phyloP scores from a whole-genome alignment of 2,329 filamentous ascomycete species.

The Cylindrodendrum hubeiense region DNA sequence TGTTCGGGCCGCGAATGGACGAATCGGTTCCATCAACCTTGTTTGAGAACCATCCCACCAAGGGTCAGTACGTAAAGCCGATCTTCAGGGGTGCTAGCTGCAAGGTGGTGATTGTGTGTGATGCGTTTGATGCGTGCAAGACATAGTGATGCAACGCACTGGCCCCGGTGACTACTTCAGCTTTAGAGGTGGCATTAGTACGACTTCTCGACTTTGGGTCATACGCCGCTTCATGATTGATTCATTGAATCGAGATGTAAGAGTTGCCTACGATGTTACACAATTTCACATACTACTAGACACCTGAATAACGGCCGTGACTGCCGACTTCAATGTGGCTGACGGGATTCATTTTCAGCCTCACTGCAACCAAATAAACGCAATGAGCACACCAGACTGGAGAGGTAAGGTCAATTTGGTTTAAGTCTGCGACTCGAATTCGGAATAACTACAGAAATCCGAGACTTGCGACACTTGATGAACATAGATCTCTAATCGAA shows the following conservation, averaged over 20 bases:
- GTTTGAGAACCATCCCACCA: background rate
- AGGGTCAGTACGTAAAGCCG: too few relatives aligned
- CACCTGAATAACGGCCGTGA: too few relatives aligned
- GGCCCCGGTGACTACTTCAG: background rate
- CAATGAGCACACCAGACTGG: too few relatives aligned
- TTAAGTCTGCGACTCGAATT: background rate
- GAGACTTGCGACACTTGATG: too few relatives aligned
- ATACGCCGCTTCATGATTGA: background rate
- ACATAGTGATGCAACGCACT: background rate
- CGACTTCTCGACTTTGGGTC: background rate
- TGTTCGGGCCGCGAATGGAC: background rate
- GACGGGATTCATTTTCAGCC: background rate
- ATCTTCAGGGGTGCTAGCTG: background rate
- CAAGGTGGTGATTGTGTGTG: background rate
- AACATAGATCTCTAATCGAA: too few relatives aligned
- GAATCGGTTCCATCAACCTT: background rate
- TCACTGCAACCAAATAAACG: background rate
- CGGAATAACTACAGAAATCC: too few relatives aligned
- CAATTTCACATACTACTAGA: background rate
- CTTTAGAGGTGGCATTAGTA: background rate
- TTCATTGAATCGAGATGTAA: background rate
- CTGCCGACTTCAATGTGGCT: too few relatives aligned
- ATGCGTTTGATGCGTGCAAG: background rate
- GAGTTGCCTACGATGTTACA: too few relatives aligned
- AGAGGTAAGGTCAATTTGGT: background rate